Conservation (phyloP, 352 stramenopile genomes). For the Pythium utonaiense region DNA sequence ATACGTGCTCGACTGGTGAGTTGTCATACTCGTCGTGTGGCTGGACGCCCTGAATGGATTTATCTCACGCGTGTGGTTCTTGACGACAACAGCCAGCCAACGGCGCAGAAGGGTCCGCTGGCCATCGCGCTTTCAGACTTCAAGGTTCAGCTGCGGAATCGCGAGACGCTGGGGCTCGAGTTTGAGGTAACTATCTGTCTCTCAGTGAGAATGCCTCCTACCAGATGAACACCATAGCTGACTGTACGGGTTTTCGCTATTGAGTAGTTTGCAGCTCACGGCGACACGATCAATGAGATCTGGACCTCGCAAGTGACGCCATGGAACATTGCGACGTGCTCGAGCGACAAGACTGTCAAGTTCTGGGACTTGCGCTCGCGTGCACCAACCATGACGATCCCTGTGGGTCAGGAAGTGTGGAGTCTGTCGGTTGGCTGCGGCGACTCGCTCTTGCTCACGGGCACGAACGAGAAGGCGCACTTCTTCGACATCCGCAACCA, state of each 20-base stretch:
- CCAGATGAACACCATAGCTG: neutral
- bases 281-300: slow-evolving; percentile 78
- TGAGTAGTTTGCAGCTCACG: slow-evolving; percentile 63
- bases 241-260: neutral
- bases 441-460: slow-evolving; percentile 70
- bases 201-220: neutral
- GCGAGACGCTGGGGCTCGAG: slow-evolving; percentile 59
- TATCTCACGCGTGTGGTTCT: neutral
- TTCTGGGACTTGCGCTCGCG: slow-evolving; percentile 75
- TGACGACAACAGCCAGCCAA: slow-evolving; percentile 47
- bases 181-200: slow-evolving; percentile 32
- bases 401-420: slow-evolving; percentile 71
- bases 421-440: slow-evolving; percentile 70
- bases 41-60: neutral
- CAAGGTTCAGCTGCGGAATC: slow-evolving; percentile 66
- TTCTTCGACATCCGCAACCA: slow-evolving; percentile 81
- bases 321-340: slow-evolving; percentile 75
- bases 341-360: slow-evolving; percentile 82
- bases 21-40: neutral
- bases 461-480: slow-evolving; percentile 72
- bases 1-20: slow-evolving; percentile 76
- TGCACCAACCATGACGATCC: slow-evolving; percentile 56
- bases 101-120: slow-evolving; percentile 48
- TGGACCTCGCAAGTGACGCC: slow-evolving; percentile 63
- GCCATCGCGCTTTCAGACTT: slow-evolving; percentile 65